phyloP scores from a whole-genome alignment of 768 basidiomycete species.

The Kwoniella dendrophila region DNA sequence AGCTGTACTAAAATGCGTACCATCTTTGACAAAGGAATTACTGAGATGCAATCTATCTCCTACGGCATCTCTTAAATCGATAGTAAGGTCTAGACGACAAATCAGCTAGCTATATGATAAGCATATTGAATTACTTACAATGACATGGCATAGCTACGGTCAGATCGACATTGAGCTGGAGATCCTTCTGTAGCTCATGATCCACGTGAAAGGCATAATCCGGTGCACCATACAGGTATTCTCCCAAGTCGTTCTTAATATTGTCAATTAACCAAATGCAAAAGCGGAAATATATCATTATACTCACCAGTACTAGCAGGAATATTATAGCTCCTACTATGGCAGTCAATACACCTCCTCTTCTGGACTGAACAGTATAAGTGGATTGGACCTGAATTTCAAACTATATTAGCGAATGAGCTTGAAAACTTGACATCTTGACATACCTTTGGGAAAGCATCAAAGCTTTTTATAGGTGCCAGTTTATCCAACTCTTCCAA shows the following conservation, averaged over 20 bases:
- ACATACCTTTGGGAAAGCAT: conserved; percentile 55
- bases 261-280: neutral
- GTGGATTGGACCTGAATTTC: conserved; percentile 48
- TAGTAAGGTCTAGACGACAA: conserved; percentile 67
- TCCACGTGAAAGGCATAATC: conserved; percentile 89
- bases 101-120: neutral
- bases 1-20: conserved; percentile 79
- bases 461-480: conserved; percentile 54
- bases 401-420: neutral
- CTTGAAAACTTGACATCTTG: neutral
- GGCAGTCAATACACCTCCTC: conserved; percentile 51
- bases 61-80: conserved; percentile 89
- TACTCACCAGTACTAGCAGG: conserved; percentile 47
- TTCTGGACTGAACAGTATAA: conserved; percentile 43
- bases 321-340: conserved; percentile 50
- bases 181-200: conserved; percentile 60
- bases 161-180: conserved; percentile 90
- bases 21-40: conserved; percentile 77
- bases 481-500: conserved; percentile 54
- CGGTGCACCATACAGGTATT: conserved; percentile 92
- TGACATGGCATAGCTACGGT: conserved; percentile 89
- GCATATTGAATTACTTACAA: conserved; percentile 64
- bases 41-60: conserved; percentile 88
- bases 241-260: conserved; percentile 73
- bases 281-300: neutral